Conservation (phyloP, 768 basidiomycete species). For the Pseudohyphozyma bogoriensis region DNA sequence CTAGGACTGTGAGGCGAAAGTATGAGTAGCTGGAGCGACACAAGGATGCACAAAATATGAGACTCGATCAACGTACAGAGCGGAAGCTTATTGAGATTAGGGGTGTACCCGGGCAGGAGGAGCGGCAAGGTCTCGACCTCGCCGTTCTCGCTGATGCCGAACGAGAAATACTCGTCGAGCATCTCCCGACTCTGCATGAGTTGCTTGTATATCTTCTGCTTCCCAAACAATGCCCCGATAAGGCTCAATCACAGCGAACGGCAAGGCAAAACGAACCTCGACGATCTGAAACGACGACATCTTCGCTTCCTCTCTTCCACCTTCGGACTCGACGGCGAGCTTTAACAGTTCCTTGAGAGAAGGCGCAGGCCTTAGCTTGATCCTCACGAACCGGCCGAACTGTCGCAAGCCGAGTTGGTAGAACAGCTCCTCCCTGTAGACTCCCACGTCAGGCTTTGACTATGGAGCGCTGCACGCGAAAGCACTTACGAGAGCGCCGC, state of each 20-base stretch:
- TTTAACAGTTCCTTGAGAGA: slow-evolving; percentile 57
- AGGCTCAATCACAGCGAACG: neutral
- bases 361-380: slow-evolving; percentile 76
- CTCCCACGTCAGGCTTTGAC: neutral
- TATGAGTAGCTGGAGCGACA: neutral
- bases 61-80: slow-evolving; percentile 51
- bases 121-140: slow-evolving; percentile 67
- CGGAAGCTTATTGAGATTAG: slow-evolving; percentile 82
- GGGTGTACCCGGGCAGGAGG: slow-evolving; percentile 74
- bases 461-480: neutral
- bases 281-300: slow-evolving; percentile 55
- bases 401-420: slow-evolving; percentile 87
- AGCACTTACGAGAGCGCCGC: slow-evolving; percentile 63
- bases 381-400: slow-evolving; percentile 67
- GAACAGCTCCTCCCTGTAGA: slow-evolving; percentile 73
- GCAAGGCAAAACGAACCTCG: slow-evolving; percentile 46
- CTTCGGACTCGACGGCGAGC: slow-evolving; percentile 67
- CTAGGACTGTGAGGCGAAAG: slow-evolving; percentile 21
- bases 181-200: slow-evolving; percentile 49
- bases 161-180: slow-evolving; percentile 83
- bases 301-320: slow-evolving; percentile 46
- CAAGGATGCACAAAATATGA: no score
- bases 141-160: slow-evolving; percentile 56
- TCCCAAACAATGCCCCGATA: no score
- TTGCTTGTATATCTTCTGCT: slow-evolving; percentile 16